Evolutionary conservation across 78 protist species (phyloP).

Genomic region (Cavenderia fasciculata): DNA sequence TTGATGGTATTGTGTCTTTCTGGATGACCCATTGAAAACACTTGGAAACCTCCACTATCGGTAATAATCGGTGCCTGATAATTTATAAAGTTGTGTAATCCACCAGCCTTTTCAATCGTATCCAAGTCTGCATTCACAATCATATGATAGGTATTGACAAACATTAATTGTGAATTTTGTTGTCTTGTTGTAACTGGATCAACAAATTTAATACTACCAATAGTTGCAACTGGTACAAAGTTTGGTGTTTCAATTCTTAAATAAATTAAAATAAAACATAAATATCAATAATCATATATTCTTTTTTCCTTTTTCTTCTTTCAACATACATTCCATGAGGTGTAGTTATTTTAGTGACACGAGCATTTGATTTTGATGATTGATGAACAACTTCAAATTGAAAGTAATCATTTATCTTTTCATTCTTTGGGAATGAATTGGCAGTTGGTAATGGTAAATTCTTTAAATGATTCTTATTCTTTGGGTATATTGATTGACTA

Average conservation of each 20-base stretch:
- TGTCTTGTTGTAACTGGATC: constrained; percentile 35
- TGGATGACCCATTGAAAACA: constrained; percentile 67
- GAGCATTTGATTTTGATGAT: constrained; percentile 65
- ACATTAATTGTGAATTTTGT: constrained; percentile 81
- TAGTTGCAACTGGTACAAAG: constrained; percentile 84
- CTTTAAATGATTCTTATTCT: too few species aligned
- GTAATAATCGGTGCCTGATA: constrained; percentile 86
- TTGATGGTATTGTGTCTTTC: not conserved
- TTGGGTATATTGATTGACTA: too few species aligned
- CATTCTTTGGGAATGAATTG: too few species aligned
- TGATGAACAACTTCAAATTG: constrained; percentile 66
- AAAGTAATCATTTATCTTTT: too few species aligned
- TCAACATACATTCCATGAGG: constrained; percentile 73
- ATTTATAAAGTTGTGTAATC: constrained; percentile 85
- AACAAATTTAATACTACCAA: constrained; percentile 74
- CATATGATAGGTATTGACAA: constrained; percentile 89
- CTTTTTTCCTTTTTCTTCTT: not conserved
- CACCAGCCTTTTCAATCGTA: constrained; percentile 74
- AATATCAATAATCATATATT: not conserved
- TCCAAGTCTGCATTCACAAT: constrained; percentile 83
- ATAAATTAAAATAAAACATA: not conserved
- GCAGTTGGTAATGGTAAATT: too few species aligned
- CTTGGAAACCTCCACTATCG: constrained; percentile 92
- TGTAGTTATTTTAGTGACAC: constrained; percentile 75
- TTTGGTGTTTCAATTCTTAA: constrained; percentile 68